phyloP scores from a whole-genome alignment of 352 stramenopile species.

The Thalassiosira livingstoniorum region DNA sequence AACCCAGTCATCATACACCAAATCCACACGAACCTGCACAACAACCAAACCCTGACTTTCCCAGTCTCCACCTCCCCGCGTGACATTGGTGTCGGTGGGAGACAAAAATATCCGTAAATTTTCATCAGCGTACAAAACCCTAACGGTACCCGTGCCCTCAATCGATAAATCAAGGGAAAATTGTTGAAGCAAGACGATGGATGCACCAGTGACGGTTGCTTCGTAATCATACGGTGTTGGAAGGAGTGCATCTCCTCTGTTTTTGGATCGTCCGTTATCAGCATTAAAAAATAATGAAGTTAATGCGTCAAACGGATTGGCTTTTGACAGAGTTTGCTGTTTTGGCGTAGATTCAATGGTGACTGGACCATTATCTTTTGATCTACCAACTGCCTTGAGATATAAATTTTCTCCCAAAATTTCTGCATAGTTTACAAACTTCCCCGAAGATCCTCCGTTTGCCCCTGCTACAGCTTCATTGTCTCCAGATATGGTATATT shows the following conservation, averaged over 20 bases:
- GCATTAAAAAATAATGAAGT: slow-evolving; percentile 22
- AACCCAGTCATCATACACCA: slow-evolving; percentile 56
- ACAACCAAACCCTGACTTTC: slow-evolving; percentile 59
- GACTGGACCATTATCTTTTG: slow-evolving; percentile 28
- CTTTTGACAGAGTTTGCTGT: background rate
- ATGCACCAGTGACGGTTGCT: slow-evolving; percentile 46
- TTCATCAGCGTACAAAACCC: slow-evolving; percentile 54
- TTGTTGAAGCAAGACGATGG: slow-evolving; percentile 47
- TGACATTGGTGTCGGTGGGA: slow-evolving; percentile 57
- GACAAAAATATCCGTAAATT: slow-evolving; percentile 51
- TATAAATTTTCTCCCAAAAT: slow-evolving; percentile 52
- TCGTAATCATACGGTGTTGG: slow-evolving; percentile 49
- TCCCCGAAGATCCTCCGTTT: background rate
- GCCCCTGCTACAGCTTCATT: background rate
- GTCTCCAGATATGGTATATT: slow-evolving; percentile 34
- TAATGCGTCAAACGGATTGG: slow-evolving; percentile 31
- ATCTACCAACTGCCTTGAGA: slow-evolving; percentile 45
- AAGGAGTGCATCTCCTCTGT: slow-evolving; percentile 2
- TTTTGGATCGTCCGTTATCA: background rate
- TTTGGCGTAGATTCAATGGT: background rate
- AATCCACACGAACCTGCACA: slow-evolving; percentile 53
- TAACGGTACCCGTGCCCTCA: slow-evolving; percentile 37
- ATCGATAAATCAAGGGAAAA: slow-evolving; percentile 45
- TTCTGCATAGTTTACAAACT: slow-evolving; percentile 61
- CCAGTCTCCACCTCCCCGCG: slow-evolving; percentile 45